Conservation (phyloP, 2,329 filamentous ascomycete species). For the Dactylellina drechsleri region DNA sequence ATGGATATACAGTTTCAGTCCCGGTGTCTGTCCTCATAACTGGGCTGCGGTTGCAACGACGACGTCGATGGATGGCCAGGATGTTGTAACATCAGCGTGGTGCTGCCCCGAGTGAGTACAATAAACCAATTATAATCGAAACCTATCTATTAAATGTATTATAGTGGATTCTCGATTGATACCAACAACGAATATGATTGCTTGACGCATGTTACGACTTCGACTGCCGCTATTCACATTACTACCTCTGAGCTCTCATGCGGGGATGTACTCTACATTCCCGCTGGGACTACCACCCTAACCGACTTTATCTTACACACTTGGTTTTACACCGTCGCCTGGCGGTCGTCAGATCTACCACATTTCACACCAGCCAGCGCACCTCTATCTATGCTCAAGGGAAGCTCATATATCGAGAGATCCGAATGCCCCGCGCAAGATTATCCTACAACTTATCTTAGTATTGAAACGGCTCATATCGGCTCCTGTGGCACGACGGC, state of each 20-base stretch:
- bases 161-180: background rate
- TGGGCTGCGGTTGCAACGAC: background rate
- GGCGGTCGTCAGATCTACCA: constrained; percentile 5
- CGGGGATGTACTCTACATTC: background rate
- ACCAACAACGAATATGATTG: background rate
- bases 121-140: background rate
- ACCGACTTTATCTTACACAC: constrained; percentile 1
- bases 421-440: background rate
- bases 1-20: background rate
- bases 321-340: constrained; percentile 8
- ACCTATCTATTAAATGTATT: too few species aligned
- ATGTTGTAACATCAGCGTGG: background rate
- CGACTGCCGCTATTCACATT: background rate
- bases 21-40: background rate
- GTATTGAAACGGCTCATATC: background rate
- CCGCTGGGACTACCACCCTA: constrained; percentile 7
- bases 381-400: background rate
- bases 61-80: background rate
- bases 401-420: background rate
- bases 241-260: background rate
- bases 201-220: background rate
- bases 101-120: background rate
- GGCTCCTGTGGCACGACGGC: background rate
- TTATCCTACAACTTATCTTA: background rate
- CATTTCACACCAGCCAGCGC: constrained; percentile 11